A percentile compares a stretch with the other conserved stretches of the same genome.
Conservation (phyloP, 805 yeast species). For the Naumovozyma dairenensis region DNA sequence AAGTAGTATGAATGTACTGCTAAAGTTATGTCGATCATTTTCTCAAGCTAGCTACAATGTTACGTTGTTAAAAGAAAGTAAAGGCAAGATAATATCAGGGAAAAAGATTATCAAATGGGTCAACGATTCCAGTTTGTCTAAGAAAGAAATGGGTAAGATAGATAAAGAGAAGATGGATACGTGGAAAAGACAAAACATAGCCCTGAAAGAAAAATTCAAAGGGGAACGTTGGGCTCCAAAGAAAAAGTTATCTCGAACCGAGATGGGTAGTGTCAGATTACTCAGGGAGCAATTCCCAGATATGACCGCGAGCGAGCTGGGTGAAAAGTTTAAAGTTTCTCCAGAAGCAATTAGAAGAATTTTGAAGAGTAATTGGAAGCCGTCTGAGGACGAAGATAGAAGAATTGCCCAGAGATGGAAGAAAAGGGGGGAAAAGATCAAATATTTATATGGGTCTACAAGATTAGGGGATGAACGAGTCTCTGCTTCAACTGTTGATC, state of each 20-base stretch:
- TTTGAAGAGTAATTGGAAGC: conserved; percentile 66
- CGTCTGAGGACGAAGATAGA: conserved; percentile 43
- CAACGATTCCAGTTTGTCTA: conserved; percentile 10
- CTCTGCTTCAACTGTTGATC: no score
- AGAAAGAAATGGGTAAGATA: conserved; percentile 7
- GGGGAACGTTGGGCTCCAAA: conserved; percentile 56
- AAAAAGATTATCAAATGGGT: conserved; percentile 12
- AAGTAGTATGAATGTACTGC: not conserved
- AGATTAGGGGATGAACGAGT: no score
- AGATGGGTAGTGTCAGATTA: conserved; percentile 54
- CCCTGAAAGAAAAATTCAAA: conserved; percentile 51
- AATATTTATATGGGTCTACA: conserved; percentile 12
- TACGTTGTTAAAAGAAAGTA: no score
- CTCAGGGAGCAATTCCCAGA: conserved; percentile 50
- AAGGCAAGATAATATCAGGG: conserved; percentile 5
- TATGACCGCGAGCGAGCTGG: conserved; percentile 48
- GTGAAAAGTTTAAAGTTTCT: conserved; percentile 56
- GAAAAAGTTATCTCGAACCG: conserved; percentile 54
- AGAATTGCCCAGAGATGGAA: conserved; percentile 43
- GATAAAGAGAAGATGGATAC: conserved; percentile 35
- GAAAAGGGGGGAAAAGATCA: conserved; percentile 35
- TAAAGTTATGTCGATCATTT: not conserved
- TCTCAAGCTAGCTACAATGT: not conserved
- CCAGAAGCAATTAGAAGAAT: conserved; percentile 80
- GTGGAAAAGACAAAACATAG: conserved; percentile 63